Percentiles rank a stretch among this genome's conserved stretches.
These are phyloP conservation scores for Cucumis cinereus DNA, from an alignment of 306 rosid genomes.

Conservation along the genomic window DNA sequence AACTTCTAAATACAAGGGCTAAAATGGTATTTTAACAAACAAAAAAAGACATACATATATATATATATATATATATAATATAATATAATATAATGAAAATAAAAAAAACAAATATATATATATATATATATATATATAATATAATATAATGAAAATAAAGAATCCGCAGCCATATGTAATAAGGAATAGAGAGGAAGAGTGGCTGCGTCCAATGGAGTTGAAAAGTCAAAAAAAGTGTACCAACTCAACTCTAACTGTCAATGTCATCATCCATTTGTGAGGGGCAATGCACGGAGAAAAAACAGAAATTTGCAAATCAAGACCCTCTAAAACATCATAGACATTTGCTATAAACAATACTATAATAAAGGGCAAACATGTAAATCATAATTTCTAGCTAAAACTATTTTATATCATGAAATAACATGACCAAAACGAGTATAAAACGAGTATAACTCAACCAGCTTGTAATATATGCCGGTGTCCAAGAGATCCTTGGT, in stretches of 20 bases:
- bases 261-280: not conserved
- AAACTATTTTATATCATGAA: not conserved
- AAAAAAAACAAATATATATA: too few relatives aligned
- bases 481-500: too few relatives aligned
- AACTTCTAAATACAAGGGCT: too few relatives aligned
- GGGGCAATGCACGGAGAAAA: not conserved
- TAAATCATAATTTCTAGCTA: not conserved
- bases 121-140: too few relatives aligned
- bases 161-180: not conserved
- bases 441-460: too few relatives aligned
- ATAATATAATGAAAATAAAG: not conserved
- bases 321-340: not conserved
- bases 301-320: not conserved
- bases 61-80: too few relatives aligned
- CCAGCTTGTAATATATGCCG: too few relatives aligned
- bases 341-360: not conserved
- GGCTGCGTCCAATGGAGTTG: not conserved
- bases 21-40: too few relatives aligned
- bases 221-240: not conserved
- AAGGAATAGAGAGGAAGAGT: not conserved
- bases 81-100: too few relatives aligned
- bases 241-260: not conserved
- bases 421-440: too few relatives aligned
- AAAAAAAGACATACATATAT: too few relatives aligned
- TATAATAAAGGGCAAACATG: not conserved